A percentile compares a stretch with the other conserved stretches of the same genome.
These are phyloP conservation scores for Obelidium mucronatum DNA, from an alignment of 192 early-diverging fungal species.

Conservation along the genomic window DNA sequence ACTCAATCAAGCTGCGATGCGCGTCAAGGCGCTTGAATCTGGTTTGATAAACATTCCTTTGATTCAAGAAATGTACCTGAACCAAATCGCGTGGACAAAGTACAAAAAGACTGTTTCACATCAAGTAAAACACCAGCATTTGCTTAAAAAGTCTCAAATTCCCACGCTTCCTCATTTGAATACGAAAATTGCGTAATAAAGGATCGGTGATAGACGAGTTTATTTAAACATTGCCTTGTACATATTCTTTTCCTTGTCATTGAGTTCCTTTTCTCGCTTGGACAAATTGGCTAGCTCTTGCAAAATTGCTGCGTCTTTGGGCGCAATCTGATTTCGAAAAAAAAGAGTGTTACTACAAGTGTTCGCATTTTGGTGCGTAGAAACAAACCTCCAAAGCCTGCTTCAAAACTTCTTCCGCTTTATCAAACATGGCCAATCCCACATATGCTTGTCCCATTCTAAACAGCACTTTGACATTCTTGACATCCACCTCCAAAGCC, in stretches of 20 bases:
- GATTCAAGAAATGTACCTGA: conserved; percentile 22
- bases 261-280: background rate
- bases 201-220: background rate
- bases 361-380: no score
- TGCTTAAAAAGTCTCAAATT: background rate
- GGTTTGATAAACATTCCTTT: conserved; percentile 1
- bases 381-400: conserved; percentile 19
- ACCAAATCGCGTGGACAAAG: conserved; percentile 4
- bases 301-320: conserved; percentile 16
- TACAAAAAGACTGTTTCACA: conserved; percentile 1
- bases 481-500: conserved; percentile 33
- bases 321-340: conserved; percentile 2
- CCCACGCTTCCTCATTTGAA: background rate
- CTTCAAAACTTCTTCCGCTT: conserved; percentile 20
- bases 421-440: conserved; percentile 23
- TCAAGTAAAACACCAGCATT: background rate
- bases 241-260: conserved; percentile 27
- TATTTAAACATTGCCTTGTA: conserved; percentile 23
- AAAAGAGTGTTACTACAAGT: no score
- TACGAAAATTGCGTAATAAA: background rate
- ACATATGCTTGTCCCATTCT: conserved; percentile 31
- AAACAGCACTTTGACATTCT: conserved; percentile 34
- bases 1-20: conserved; percentile 3
- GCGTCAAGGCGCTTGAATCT: background rate
- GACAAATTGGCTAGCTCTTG: conserved; percentile 16